A percentile compares a stretch with the other conserved stretches of the same genome.
Evolutionary conservation across 2,329 filamentous ascomycete species (phyloP).

Genomic region (Fusarium oxysporum): DNA sequence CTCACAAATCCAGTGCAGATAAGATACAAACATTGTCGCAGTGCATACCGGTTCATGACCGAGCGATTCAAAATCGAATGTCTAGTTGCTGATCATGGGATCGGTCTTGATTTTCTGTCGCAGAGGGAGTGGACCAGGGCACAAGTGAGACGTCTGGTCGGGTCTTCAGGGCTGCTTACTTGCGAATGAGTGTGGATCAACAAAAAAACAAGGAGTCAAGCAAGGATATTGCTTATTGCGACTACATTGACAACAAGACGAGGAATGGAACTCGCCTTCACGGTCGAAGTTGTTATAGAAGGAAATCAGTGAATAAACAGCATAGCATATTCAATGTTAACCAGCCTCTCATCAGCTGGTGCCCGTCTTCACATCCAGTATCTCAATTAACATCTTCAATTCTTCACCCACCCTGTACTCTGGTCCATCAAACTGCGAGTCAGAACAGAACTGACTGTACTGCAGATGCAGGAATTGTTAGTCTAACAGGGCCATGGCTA

Average conservation of each 20-base stretch:
- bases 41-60: constrained; percentile 22
- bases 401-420: constrained; percentile 4
- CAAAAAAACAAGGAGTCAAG: not conserved
- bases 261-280: not conserved
- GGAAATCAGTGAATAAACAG: not conserved
- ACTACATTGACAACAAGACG: constrained; percentile 18
- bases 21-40: constrained; percentile 16
- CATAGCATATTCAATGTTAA: not conserved
- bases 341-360: constrained; percentile 11
- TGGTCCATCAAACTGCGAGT: constrained; percentile 29
- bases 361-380: not conserved
- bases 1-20: not conserved
- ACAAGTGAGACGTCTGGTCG: constrained; percentile 22
- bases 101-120: constrained; percentile 23
- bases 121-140: constrained; percentile 20
- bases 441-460: constrained; percentile 26
- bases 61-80: constrained; percentile 14
- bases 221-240: constrained; percentile 32
- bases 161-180: constrained; percentile 17
- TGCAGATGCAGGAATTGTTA: constrained; percentile 24
- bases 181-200: constrained; percentile 36
- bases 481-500: constrained; percentile 29
- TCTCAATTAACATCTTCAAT: not conserved
- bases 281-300: not conserved
- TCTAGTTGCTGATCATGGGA: constrained; percentile 37